Base-by-base conservation (phyloP, 306 rosid species). In the Cucurbita pepo region DNA sequence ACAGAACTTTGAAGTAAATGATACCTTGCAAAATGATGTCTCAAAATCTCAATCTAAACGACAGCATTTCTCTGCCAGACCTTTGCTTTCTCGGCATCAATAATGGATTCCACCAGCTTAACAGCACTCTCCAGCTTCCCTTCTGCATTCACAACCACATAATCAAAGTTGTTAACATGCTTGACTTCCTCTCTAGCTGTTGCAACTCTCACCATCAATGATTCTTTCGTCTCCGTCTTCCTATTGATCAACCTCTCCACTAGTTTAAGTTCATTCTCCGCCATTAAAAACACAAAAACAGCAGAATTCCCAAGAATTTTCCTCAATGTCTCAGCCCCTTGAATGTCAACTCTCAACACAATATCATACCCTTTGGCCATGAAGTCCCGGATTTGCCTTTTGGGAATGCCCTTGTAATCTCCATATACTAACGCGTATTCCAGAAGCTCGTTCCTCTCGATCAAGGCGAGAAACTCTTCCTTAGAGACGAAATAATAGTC, bases 351-450 rank as follows among this genome's bases (percentile, higher is more conserved):
- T 58, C 99, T 84, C 64, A 94, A 55, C 52, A 94, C 95, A 6
- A 85, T 81, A 69, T 91, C 99, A 15, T 34, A 78, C 0, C 99
- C 99, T 41, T 83, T 83, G 10, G 77, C 95, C 95, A 94, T 81
- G 41, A 30, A 84, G 8, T 94, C 99, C 74, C 91, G 69, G 5
- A 94, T 86, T 83, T 91, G 99, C 85, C 79, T 86, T 57, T 88
- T 94, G 5, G 99, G 99, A 1, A 94, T 87, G 1, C 99, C 99
- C 75, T 94, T 94, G 9, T 91, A 91, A 76, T 94, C 99, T 0
- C 99, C 99, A 44, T 94, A 94, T 1, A 94, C 99, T 7, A 91
- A 79, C 0, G 99, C 99, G 30, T 94, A 83, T 62, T 94, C 99
- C 40, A 94, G 73, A 10, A 94, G 85, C 85, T 94, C 97, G 3